These are phyloP conservation scores for Pichia norvegensis DNA, from an alignment of 1,139 yeast genomes.

Conservation along the genomic window DNA sequence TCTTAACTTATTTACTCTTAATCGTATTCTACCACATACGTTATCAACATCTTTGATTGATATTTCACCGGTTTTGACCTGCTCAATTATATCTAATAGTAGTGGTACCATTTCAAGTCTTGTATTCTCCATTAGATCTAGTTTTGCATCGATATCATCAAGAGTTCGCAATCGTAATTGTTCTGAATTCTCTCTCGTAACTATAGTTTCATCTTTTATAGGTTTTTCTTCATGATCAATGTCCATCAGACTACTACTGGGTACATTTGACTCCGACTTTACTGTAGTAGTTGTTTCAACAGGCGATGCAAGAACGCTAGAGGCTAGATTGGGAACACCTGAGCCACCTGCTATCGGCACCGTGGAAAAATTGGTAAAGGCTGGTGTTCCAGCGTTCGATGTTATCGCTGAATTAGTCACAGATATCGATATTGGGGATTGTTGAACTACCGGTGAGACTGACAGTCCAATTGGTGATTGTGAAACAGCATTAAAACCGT, in stretches of 20 bases:
- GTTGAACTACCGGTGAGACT: neutral
- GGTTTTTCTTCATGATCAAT: neutral
- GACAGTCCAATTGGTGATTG: neutral
- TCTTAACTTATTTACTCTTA: constrained; percentile 21
- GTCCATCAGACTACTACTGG: neutral
- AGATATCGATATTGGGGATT: neutral
- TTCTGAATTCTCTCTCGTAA: neutral
- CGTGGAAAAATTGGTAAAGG: neutral
- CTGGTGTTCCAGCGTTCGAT: neutral
- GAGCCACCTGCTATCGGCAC: neutral
- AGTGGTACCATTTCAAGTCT: constrained; percentile 26
- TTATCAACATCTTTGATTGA: constrained; percentile 29
- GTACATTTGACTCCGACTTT: neutral
- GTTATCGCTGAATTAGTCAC: neutral
- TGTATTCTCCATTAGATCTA: constrained; percentile 14
- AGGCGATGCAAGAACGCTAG: neutral
- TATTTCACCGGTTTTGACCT: constrained; percentile 26
- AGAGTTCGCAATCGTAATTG: neutral
- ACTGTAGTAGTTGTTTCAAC: neutral
- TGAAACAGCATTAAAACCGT: neutral
- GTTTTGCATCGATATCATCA: neutral
- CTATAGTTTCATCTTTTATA: neutral
- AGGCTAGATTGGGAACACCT: no score
- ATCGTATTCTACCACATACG: constrained; percentile 28
- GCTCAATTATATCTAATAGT: constrained; percentile 27